Percentiles rank a stretch among this genome's conserved stretches.
These are phyloP conservation scores for Cladosporium colombiae DNA, from an alignment of 2,329 filamentous ascomycete genomes.

Conservation along the genomic window DNA sequence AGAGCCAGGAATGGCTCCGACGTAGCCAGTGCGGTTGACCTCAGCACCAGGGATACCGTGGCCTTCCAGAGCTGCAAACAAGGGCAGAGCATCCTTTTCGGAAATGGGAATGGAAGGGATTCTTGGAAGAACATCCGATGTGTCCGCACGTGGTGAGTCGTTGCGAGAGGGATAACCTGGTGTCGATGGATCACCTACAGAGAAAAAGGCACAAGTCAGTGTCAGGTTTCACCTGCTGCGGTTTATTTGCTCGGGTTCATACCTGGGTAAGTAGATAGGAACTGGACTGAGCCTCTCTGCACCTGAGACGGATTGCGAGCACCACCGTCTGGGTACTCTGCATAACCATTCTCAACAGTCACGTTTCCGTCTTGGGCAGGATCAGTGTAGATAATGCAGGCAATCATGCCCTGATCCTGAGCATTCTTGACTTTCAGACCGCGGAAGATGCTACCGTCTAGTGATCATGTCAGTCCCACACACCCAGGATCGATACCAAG, in stretches of 20 bases:
- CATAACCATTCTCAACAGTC: slow-evolving; percentile 49
- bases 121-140: slow-evolving; percentile 63
- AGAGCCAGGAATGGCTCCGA: slow-evolving; percentile 67
- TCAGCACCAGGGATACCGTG: slow-evolving; percentile 62
- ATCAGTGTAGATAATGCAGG: slow-evolving; percentile 49
- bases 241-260: slow-evolving; percentile 21
- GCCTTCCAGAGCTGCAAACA: slow-evolving; percentile 80
- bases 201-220: slow-evolving; percentile 59
- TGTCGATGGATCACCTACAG: slow-evolving; percentile 69
- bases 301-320: slow-evolving; percentile 49
- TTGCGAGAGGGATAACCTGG: slow-evolving; percentile 86
- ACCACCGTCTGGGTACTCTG: slow-evolving; percentile 45
- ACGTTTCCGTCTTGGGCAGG: slow-evolving; percentile 50
- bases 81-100: slow-evolving; percentile 75
- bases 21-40: slow-evolving; percentile 60
- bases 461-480: neutral
- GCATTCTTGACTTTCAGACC: slow-evolving; percentile 53
- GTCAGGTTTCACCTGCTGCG: neutral
- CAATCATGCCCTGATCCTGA: slow-evolving; percentile 43
- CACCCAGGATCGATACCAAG: neutral
- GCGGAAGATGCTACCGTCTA: slow-evolving; percentile 31
- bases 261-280: slow-evolving; percentile 55
- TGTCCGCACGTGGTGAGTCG: slow-evolving; percentile 69
- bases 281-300: slow-evolving; percentile 54
- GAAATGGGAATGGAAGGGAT: slow-evolving; percentile 89